phyloP scores from a whole-genome alignment of 2,329 filamentous ascomycete genomes.

The Botrytis galanthina region DNA sequence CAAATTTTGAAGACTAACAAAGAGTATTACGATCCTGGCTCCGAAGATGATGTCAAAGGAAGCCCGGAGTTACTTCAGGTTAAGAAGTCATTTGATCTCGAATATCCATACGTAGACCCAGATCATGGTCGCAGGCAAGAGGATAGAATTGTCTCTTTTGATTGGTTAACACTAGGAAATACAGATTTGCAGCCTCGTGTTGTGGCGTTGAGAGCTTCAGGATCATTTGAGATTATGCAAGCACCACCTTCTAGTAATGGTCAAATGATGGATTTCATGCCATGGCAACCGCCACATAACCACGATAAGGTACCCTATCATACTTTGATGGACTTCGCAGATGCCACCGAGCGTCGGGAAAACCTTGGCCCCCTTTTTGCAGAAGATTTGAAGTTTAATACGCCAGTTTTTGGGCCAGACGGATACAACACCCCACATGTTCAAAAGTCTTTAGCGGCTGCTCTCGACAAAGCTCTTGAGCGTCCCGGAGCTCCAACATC shows the following conservation, averaged over 20 bases:
- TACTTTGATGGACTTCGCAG: slow-evolving; percentile 54
- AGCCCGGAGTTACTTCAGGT: slow-evolving; percentile 60
- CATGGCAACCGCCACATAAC: slow-evolving; percentile 59
- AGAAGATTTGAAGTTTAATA: slow-evolving; percentile 52
- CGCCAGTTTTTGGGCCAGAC: slow-evolving; percentile 57
- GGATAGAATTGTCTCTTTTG: slow-evolving; percentile 64
- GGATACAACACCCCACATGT: slow-evolving; percentile 42
- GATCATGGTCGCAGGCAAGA: slow-evolving; percentile 46
- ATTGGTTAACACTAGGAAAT: slow-evolving; percentile 62
- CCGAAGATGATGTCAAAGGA: slow-evolving; percentile 46
- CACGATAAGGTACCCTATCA: slow-evolving; percentile 49
- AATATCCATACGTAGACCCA: slow-evolving; percentile 53
- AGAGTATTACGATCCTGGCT: slow-evolving; percentile 48
- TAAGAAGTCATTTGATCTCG: slow-evolving; percentile 59
- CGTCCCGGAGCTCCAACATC: slow-evolving; percentile 22
- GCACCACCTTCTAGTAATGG: slow-evolving; percentile 57
- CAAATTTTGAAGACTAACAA: slow-evolving; percentile 59
- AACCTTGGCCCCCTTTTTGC: slow-evolving; percentile 55
- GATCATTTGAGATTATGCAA: slow-evolving; percentile 60
- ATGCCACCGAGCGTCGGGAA: slow-evolving; percentile 51
- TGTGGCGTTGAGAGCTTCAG: slow-evolving; percentile 58
- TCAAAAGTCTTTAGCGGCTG: slow-evolving; percentile 33
- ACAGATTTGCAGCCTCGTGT: slow-evolving; percentile 56
- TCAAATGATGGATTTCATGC: slow-evolving; percentile 59
- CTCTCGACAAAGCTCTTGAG: slow-evolving; percentile 30